Evolutionary conservation across 176 grass and related monocot genomes (phyloP).

Genomic region (Themeda triandra): DNA sequence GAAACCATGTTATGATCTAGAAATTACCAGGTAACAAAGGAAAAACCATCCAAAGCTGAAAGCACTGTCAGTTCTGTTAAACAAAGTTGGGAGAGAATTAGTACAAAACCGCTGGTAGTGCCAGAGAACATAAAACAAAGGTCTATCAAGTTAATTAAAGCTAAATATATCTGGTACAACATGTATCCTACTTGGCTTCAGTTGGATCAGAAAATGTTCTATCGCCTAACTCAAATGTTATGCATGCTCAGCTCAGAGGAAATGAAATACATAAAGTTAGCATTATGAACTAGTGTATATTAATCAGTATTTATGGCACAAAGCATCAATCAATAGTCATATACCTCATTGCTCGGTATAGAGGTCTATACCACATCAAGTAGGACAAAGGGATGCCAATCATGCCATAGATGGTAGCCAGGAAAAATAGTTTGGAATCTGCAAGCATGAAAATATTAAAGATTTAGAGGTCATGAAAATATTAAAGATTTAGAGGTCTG

Average conservation of each 20-base stretch:
- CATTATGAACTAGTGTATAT: not conserved
- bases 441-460: conserved; percentile 11
- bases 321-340: not conserved
- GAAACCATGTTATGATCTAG: not conserved
- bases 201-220: not conserved
- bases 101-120: not conserved
- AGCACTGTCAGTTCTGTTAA: conserved; percentile 66
- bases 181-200: not conserved
- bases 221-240: not conserved
- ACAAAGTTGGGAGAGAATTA: conserved; percentile 32
- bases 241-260: not conserved
- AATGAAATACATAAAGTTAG: not conserved
- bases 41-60: conserved; percentile 77
- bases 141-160: not conserved
- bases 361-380: conserved; percentile 92
- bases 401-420: conserved; percentile 87
- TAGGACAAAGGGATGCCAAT: conserved; percentile 83
- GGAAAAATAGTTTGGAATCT: conserved; percentile 93
- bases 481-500: conserved; percentile 11
- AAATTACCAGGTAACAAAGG: conserved; percentile 62
- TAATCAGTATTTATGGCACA: not conserved
- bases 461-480: conserved; percentile 21
- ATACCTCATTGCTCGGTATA: conserved; percentile 95
- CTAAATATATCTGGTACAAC: not conserved
- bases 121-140: not conserved